These are phyloP conservation scores for Urostyla sp. DNA, from an alignment of 73 alveolate genomes.

Conservation along the genomic window DNA sequence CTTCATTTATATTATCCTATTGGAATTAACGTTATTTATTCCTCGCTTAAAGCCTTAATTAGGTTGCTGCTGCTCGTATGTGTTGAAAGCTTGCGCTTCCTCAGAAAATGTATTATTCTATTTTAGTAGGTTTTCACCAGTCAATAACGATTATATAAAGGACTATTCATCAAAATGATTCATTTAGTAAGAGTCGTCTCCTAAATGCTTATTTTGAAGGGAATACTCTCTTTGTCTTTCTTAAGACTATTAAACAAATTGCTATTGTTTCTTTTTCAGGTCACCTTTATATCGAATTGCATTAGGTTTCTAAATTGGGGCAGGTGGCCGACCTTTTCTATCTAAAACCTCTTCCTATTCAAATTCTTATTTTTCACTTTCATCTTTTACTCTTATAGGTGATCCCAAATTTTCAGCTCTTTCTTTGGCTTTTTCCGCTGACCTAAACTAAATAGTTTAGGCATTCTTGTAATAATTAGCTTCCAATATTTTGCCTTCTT, in stretches of 20 bases:
- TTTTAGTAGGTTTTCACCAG: slow-evolving; percentile 1
- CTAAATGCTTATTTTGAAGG: background rate
- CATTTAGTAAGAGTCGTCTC: background rate
- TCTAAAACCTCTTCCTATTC: background rate
- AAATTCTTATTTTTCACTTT: background rate
- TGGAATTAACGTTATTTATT: slow-evolving; percentile 33
- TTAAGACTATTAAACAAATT: slow-evolving; percentile 17
- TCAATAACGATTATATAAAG: slow-evolving; percentile 28
- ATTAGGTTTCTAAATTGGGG: background rate
- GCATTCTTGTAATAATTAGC: slow-evolving; percentile 48
- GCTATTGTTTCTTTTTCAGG: background rate
- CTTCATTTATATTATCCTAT: background rate
- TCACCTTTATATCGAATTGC: slow-evolving; percentile 46
- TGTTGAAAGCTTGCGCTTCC: background rate
- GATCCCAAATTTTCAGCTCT: background rate
- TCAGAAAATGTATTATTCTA: background rate
- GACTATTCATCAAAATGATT: slow-evolving; percentile 49
- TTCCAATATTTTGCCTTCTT: slow-evolving; percentile 55
- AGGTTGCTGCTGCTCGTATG: background rate
- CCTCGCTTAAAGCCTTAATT: background rate
- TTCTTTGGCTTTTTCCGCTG: background rate
- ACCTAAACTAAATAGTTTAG: slow-evolving; percentile 29
- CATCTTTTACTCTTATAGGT: slow-evolving; percentile 48
- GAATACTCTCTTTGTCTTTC: slow-evolving; percentile 1
- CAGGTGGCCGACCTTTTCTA: background rate